These are phyloP conservation scores for Paecilomyces niveus DNA, from an alignment of 2,329 filamentous ascomycete genomes.

Conservation along the genomic window DNA sequence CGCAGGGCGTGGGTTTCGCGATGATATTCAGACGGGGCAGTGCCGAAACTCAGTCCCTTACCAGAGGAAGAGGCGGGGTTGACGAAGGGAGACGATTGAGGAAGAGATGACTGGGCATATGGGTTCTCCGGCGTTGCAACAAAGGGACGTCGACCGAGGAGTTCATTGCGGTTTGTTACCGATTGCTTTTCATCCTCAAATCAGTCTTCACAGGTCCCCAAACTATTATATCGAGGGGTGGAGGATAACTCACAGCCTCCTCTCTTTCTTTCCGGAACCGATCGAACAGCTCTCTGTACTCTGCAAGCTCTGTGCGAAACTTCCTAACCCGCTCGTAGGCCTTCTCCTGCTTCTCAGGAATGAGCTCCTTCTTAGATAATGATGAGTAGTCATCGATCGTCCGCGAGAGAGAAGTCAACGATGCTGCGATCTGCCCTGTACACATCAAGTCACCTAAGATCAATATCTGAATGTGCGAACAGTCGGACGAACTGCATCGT, in stretches of 20 bases:
- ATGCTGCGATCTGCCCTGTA: slow-evolving; percentile 67
- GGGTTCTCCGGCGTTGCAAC: slow-evolving; percentile 86
- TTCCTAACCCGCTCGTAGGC: slow-evolving; percentile 77
- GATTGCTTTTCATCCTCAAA: slow-evolving; percentile 37
- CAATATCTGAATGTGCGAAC: neutral
- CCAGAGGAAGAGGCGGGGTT: slow-evolving; percentile 22
- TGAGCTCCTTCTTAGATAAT: slow-evolving; percentile 80
- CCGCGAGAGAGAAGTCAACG: slow-evolving; percentile 73
- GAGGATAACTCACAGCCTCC: slow-evolving; percentile 50
- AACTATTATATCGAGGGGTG: neutral
- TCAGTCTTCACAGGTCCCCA: neutral
- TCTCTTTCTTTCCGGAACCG: slow-evolving; percentile 70
- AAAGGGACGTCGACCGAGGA: slow-evolving; percentile 76
- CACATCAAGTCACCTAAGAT: neutral
- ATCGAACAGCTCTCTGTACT: slow-evolving; percentile 73
- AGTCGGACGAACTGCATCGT: neutral
- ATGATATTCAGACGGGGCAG: slow-evolving; percentile 48
- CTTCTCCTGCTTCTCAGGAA: slow-evolving; percentile 85
- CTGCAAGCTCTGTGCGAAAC: slow-evolving; percentile 74
- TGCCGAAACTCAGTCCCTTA: slow-evolving; percentile 39
- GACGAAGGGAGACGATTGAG: slow-evolving; percentile 36
- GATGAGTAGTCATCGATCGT: slow-evolving; percentile 88
- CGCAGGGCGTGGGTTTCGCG: slow-evolving; percentile 78
- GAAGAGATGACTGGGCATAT: slow-evolving; percentile 59
- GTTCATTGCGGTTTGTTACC: slow-evolving; percentile 67